Evolutionary conservation across 352 stramenopile genomes (phyloP).

Genomic region (Phytophthora constricta): DNA sequence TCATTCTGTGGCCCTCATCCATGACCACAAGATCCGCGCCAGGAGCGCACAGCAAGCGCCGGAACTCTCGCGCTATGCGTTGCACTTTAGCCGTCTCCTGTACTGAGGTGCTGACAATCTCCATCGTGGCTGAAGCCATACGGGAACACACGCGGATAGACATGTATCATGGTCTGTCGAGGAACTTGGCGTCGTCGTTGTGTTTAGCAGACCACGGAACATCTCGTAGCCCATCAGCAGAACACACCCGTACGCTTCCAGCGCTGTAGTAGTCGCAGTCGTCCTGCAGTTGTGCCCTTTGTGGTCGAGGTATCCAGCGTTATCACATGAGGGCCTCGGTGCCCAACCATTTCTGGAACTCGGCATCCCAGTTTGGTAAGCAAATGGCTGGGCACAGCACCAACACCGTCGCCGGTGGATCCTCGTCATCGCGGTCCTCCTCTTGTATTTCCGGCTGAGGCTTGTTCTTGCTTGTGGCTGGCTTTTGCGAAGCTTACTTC

Average conservation of each 20-base stretch:
- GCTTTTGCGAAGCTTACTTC: background rate
- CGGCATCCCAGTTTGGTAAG: slow-evolving; percentile 97
- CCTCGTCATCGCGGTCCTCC: background rate
- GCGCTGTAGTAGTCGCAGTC: slow-evolving; percentile 65
- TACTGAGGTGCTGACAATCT: slow-evolving; percentile 58
- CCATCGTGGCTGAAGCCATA: slow-evolving; percentile 68
- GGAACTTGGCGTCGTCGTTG: slow-evolving; percentile 45
- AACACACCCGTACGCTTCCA: slow-evolving; percentile 79
- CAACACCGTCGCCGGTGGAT: slow-evolving; percentile 65
- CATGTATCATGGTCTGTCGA: slow-evolving; percentile 42
- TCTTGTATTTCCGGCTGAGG: background rate
- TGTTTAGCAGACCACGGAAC: slow-evolving; percentile 85
- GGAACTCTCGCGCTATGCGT: slow-evolving; percentile 61
- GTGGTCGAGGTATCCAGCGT: slow-evolving; percentile 66
- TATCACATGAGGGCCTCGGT: slow-evolving; percentile 57
- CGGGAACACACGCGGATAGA: slow-evolving; percentile 73
- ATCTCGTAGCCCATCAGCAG: slow-evolving; percentile 92
- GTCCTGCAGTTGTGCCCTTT: slow-evolving; percentile 57
- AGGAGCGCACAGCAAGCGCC: slow-evolving; percentile 58
- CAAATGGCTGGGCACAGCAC: slow-evolving; percentile 96
- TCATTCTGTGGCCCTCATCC: slow-evolving; percentile 90
- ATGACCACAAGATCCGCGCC: slow-evolving; percentile 84
- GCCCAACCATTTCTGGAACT: slow-evolving; percentile 97
- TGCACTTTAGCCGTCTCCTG: slow-evolving; percentile 61
- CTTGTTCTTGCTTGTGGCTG: background rate